These are phyloP conservation scores for Nakazawaea anatomiae DNA, from an alignment of 805 yeast genomes.

Conservation along the genomic window DNA sequence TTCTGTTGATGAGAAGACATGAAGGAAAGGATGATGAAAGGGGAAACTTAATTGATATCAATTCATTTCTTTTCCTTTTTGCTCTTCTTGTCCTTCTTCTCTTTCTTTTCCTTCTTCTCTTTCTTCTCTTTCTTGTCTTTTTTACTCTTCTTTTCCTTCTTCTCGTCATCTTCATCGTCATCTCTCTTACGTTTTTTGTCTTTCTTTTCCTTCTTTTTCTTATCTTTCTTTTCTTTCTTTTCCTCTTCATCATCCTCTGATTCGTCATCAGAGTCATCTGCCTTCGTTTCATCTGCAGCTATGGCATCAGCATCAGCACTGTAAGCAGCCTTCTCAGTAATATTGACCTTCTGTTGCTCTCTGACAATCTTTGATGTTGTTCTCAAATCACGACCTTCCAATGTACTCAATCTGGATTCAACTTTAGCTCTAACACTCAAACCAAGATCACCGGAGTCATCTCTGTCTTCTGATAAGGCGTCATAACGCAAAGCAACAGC, in stretches of 20 bases:
- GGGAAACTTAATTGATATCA: not conserved
- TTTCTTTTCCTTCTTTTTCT: slow-evolving; percentile 14
- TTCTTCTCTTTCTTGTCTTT: slow-evolving; percentile 18
- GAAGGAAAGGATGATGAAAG: not conserved
- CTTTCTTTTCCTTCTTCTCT: slow-evolving; percentile 16
- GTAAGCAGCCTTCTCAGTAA: slow-evolving; percentile 80
- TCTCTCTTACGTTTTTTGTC: slow-evolving; percentile 18
- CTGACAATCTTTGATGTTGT: slow-evolving; percentile 79
- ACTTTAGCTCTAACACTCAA: slow-evolving; percentile 87
- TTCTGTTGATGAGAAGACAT: no score
- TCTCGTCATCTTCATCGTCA: slow-evolving; percentile 20
- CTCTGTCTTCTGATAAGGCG: slow-evolving; percentile 95
- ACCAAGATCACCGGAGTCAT: slow-evolving; percentile 92
- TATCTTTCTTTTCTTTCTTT: slow-evolving; percentile 22
- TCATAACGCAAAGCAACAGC: slow-evolving; percentile 96
- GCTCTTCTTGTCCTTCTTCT: slow-evolving; percentile 17
- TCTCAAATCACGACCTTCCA: slow-evolving; percentile 96
- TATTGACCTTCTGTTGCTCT: slow-evolving; percentile 81
- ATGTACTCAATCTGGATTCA: slow-evolving; percentile 87
- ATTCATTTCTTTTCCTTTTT: not conserved
- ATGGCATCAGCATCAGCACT: slow-evolving; percentile 93
- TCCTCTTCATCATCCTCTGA: slow-evolving; percentile 14
- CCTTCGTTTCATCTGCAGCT: slow-evolving; percentile 15
- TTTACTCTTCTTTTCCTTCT: slow-evolving; percentile 19
- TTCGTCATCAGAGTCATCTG: slow-evolving; percentile 17